These are phyloP conservation scores for Aegilops longissima DNA, from an alignment of 176 grass and related monocot species.

Conservation along the genomic window DNA sequence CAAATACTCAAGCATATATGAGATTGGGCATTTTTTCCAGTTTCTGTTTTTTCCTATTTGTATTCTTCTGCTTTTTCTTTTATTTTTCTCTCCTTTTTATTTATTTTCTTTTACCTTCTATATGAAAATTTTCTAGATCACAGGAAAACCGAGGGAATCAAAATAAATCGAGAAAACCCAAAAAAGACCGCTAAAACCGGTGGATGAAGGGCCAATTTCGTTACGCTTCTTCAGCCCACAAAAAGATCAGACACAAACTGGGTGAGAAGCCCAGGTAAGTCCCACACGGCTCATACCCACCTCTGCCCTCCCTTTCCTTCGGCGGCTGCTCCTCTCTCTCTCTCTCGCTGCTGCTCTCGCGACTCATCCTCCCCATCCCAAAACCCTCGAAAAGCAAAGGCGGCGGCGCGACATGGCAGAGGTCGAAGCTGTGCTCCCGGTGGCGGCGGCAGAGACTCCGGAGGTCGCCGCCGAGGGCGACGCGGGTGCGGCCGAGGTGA, in stretches of 20 bases:
- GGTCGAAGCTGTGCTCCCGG: slow-evolving; percentile 22
- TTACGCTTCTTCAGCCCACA: background rate
- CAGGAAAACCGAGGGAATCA: no score
- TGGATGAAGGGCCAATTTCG: background rate
- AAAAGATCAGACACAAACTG: background rate
- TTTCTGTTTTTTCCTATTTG: no score
- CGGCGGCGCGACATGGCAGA: slow-evolving; percentile 54
- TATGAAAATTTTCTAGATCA: no score
- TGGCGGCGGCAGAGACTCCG: slow-evolving; percentile 1
- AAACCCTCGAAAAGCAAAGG: slow-evolving; percentile 35
- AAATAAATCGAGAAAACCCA: no score
- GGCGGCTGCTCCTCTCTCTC: background rate
- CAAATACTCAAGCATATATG: no score
- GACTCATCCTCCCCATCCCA: background rate
- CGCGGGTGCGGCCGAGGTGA: background rate
- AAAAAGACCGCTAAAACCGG: no score
- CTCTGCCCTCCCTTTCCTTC: background rate
- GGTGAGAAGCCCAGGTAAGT: slow-evolving; percentile 7
- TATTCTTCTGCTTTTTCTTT: no score
- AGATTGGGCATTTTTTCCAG: no score
- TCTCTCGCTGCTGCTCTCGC: background rate
- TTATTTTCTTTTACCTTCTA: no score
- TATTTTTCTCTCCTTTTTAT: no score
- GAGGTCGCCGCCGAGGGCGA: slow-evolving; percentile 17
- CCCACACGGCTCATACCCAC: background rate